These are phyloP conservation scores for Nitzschia sp. DNA, from an alignment of 108 stramenopile genomes.

Conservation along the genomic window DNA sequence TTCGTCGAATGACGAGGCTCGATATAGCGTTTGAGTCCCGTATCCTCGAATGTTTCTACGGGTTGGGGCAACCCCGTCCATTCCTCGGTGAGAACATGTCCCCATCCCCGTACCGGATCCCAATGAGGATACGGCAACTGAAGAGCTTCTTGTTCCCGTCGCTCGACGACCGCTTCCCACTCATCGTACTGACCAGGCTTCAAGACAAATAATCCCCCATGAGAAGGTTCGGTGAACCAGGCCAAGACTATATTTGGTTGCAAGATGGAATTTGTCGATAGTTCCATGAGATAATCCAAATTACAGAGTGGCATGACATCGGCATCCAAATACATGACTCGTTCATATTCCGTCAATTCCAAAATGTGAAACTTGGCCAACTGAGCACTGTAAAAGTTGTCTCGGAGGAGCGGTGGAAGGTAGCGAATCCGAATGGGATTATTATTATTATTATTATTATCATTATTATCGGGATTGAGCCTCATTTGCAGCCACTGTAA, in stretches of 20 bases:
- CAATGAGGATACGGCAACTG: conserved; percentile 41
- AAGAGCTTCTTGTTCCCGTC: conserved; percentile 20
- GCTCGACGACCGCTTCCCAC: conserved; percentile 20
- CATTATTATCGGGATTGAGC: not conserved
- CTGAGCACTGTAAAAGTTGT: conserved; percentile 43
- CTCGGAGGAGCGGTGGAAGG: conserved; percentile 29
- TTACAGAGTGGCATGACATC: conserved; percentile 59
- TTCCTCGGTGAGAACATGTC: conserved; percentile 14
- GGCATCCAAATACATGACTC: conserved; percentile 58
- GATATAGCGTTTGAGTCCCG: not conserved
- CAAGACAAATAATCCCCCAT: conserved; percentile 53
- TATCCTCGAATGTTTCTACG: conserved; percentile 13
- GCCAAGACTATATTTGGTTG: conserved; percentile 38
- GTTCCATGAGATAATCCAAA: conserved; percentile 52
- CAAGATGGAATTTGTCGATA: conserved; percentile 9
- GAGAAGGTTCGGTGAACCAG: conserved; percentile 34
- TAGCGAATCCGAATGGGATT: conserved; percentile 13
- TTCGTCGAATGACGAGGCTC: conserved; percentile 13
- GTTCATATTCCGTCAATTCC: conserved; percentile 45
- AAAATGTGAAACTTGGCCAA: conserved; percentile 51
- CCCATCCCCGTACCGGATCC: conserved; percentile 39
- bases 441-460: not conserved
- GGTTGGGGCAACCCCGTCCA: conserved; percentile 17
- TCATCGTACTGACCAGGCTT: conserved; percentile 26
- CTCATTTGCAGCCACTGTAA: conserved; percentile 13